Percentiles rank a stretch among this genome's conserved stretches.
Evolutionary conservation across 805 yeast species (phyloP).

Genomic region (Candida tammaniensis): DNA sequence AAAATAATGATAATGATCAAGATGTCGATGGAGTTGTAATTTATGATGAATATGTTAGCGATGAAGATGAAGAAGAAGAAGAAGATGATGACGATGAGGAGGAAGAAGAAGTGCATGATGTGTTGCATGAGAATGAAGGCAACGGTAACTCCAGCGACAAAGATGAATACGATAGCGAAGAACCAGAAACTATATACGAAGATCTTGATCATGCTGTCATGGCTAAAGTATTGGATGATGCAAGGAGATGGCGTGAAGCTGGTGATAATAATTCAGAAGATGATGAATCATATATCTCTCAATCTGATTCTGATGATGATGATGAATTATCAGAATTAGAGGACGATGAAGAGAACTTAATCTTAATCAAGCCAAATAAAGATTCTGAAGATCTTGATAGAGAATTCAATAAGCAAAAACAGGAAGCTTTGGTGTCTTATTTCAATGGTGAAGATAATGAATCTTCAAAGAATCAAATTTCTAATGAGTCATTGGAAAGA

Average conservation of each 20-base stretch:
- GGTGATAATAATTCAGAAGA: no score
- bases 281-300: not conserved
- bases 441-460: not conserved
- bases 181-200: no score
- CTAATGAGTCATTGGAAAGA: no score
- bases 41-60: not conserved
- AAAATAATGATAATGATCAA: not conserved
- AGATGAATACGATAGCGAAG: not conserved
- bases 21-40: not conserved
- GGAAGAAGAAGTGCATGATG: slow-evolving; percentile 14
- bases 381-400: not conserved
- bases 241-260: no score
- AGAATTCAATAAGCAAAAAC: not conserved
- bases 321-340: slow-evolving; percentile 10
- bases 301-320: slow-evolving; percentile 9
- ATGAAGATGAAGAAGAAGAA: not conserved
- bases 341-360: not conserved
- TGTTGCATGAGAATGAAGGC: not conserved
- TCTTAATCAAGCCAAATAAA: no score
- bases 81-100: slow-evolving; percentile 5
- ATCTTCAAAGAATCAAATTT: no score
- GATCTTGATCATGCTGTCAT: no score
- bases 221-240: no score
- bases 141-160: not conserved
- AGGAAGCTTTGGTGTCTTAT: not conserved